Evolutionary conservation across 1,139 yeast genomes (phyloP).

Genomic region (Lodderomyces orthopsilosis): DNA sequence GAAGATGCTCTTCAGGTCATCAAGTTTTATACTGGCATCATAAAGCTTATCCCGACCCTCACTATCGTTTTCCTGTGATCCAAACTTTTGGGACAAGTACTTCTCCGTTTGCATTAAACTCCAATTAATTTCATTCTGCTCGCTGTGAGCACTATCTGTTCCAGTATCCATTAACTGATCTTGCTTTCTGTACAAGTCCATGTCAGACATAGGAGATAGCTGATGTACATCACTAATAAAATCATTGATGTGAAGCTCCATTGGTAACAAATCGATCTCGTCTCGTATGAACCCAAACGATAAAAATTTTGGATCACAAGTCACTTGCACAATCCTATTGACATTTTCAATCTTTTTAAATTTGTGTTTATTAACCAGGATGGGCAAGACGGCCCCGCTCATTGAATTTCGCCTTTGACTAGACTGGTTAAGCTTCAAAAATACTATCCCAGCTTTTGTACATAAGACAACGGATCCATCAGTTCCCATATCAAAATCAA

Average conservation of each 20-base stretch:
- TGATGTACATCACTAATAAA: conserved; percentile 47
- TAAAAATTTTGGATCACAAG: conserved; percentile 63
- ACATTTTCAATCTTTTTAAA: conserved; percentile 53
- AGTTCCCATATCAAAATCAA: conserved; percentile 64
- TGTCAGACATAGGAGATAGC: conserved; percentile 43
- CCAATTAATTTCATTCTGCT: conserved; percentile 8
- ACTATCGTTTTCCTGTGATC: conserved; percentile 3
- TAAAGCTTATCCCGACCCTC: conserved; percentile 17
- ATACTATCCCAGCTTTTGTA: conserved; percentile 68
- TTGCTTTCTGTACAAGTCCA: conserved; percentile 31
- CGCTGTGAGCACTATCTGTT: neutral
- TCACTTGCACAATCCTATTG: conserved; percentile 55
- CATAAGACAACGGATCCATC: conserved; percentile 71
- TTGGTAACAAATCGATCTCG: conserved; percentile 56
- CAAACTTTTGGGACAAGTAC: conserved; percentile 11
- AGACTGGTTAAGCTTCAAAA: conserved; percentile 22
- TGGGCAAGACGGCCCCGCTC: conserved; percentile 21
- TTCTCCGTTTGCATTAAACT: conserved; percentile 17
- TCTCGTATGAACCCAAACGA: conserved; percentile 71
- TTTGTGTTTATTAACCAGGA: conserved; percentile 38
- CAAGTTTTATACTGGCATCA: conserved; percentile 26
- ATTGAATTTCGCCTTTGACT: conserved; percentile 26
- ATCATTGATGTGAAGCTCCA: conserved; percentile 42
- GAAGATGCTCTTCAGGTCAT: conserved; percentile 22
- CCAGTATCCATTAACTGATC: conserved; percentile 26